A percentile compares a stretch with the other conserved stretches of the same genome.
These are phyloP conservation scores for Priceomyces haplophilus DNA, from an alignment of 805 yeast genomes.

Conservation along the genomic window DNA sequence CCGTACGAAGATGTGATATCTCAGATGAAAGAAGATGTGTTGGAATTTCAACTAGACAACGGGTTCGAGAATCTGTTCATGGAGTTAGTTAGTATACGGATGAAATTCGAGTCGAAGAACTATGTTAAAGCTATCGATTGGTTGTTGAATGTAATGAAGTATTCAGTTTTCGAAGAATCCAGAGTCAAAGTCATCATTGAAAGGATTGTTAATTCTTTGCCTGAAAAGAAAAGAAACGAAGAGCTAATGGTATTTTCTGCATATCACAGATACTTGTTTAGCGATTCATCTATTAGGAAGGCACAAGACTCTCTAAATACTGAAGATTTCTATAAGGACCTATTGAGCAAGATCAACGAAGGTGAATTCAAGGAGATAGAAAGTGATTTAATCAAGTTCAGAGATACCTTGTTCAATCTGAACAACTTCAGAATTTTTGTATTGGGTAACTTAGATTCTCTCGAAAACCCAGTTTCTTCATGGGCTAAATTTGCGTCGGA, in stretches of 20 bases:
- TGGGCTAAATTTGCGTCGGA: constrained; percentile 47
- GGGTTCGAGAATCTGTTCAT: constrained; percentile 60
- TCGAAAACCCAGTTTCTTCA: constrained; percentile 54
- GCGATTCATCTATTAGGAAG: constrained; percentile 59
- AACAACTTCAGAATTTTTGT: constrained; percentile 66
- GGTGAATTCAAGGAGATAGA: constrained; percentile 51
- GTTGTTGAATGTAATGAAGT: constrained; percentile 64
- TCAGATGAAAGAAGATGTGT: constrained; percentile 67
- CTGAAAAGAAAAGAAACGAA: constrained; percentile 65
- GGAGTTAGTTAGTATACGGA: constrained; percentile 61
- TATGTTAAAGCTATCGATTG: constrained; percentile 73
- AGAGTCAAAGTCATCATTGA: constrained; percentile 67
- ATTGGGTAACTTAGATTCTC: constrained; percentile 59
- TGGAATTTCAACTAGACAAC: constrained; percentile 53
- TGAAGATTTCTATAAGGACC: constrained; percentile 51
- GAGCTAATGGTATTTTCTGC: constrained; percentile 62
- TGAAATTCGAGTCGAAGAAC: constrained; percentile 59
- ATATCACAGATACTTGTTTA: constrained; percentile 50
- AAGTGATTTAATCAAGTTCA: constrained; percentile 50
- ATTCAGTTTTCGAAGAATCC: constrained; percentile 66
- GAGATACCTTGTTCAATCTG: constrained; percentile 49
- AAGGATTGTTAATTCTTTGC: constrained; percentile 54
- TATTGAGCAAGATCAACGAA: constrained; percentile 47
- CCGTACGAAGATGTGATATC: constrained; percentile 78
- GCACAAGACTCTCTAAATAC: constrained; percentile 63